phyloP scores from a whole-genome alignment of 495 filamentous ascomycete genomes.

The Penicillium robsamsonii region DNA sequence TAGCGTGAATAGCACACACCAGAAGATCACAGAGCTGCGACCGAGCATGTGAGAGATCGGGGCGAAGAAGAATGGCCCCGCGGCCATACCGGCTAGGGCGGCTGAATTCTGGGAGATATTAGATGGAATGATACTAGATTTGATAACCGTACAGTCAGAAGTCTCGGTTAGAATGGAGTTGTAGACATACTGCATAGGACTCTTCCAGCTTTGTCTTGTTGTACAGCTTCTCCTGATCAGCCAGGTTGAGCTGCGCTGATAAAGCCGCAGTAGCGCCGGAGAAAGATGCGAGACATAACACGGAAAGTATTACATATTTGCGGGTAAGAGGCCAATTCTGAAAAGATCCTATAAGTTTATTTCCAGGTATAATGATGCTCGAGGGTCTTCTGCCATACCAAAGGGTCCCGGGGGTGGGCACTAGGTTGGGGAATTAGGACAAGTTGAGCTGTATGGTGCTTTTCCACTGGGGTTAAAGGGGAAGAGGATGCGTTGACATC shows the following conservation, averaged over 20 bases:
- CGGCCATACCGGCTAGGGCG: constrained; percentile 41
- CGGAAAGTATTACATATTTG: constrained; percentile 39
- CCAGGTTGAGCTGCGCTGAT: constrained; percentile 35
- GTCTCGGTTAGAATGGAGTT: background rate
- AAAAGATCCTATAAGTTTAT: background rate
- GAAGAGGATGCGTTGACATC: constrained; percentile 26
- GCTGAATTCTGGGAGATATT: constrained; percentile 34
- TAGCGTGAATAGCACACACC: constrained; percentile 38
- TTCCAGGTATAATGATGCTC: background rate
- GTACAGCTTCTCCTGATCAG: constrained; percentile 30
- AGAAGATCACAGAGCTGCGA: constrained; percentile 44
- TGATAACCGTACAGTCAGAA: too few species aligned
- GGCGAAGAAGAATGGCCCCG: constrained; percentile 44
- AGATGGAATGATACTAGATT: background rate
- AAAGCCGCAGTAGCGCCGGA: constrained; percentile 31
- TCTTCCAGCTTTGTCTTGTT: constrained; percentile 29
- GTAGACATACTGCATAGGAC: constrained; percentile 23
- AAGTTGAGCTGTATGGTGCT: constrained; percentile 21
- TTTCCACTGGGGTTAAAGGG: constrained; percentile 3
- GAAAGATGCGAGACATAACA: constrained; percentile 34
- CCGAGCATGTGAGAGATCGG: constrained; percentile 41
- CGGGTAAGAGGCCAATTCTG: constrained; percentile 46
- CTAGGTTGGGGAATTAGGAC: constrained; percentile 49
- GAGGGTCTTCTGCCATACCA: constrained; percentile 24
- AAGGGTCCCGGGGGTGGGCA: constrained; percentile 46